Conservation (phyloP, 169 alveolate genomes). For the Plasmodium berghei region DNA sequence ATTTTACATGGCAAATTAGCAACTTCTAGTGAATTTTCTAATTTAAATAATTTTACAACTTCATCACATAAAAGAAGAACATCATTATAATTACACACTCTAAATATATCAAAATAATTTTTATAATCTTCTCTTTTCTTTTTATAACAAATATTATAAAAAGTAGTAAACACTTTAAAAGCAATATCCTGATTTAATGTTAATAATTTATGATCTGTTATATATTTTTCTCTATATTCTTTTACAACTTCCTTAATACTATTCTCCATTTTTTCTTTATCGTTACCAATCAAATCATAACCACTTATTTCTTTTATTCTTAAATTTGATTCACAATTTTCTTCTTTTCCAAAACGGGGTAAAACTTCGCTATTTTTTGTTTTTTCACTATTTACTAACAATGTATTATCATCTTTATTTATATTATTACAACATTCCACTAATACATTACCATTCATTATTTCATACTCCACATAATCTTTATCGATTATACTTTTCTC, state of each 20-base stretch:
- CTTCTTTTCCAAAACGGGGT: constrained; percentile 20
- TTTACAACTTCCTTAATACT: constrained; percentile 22
- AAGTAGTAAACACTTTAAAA: constrained; percentile 60
- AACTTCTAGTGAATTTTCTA: constrained; percentile 76
- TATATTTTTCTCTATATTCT: constrained; percentile 25
- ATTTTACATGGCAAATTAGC: constrained; percentile 78
- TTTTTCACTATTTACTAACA: background rate
- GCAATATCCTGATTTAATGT: constrained; percentile 79
- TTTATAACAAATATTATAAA: constrained; percentile 73
- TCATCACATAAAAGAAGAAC: constrained; percentile 81
- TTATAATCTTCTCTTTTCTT: constrained; percentile 39
- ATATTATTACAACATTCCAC: no score
- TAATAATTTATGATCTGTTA: constrained; percentile 21
- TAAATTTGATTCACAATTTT: constrained; percentile 3
- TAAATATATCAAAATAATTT: constrained; percentile 9
- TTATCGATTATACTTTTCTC: no score
- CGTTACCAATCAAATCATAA: no score
- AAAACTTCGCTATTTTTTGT: background rate
- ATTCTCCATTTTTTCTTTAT: background rate
- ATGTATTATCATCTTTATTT: no score
- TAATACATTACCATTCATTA: no score
- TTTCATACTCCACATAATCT: no score
- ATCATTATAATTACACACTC: constrained; percentile 80
- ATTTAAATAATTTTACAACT: constrained; percentile 71
- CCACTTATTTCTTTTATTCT: background rate